phyloP scores from a whole-genome alignment of 2,329 filamentous ascomycete genomes.

The Colletotrichum musicola region DNA sequence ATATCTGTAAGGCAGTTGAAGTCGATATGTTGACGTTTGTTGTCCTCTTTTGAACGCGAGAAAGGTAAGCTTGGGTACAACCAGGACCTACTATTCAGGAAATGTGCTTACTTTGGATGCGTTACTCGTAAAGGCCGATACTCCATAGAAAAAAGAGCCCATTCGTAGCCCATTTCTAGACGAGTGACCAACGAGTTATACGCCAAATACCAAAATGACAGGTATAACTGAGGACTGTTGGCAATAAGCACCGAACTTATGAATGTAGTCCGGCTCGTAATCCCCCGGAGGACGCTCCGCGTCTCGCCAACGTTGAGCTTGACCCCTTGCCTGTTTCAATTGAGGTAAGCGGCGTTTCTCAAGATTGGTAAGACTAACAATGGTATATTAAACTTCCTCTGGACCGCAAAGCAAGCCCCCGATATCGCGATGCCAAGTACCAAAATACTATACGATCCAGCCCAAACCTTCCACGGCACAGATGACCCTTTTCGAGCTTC shows the following conservation, averaged over 20 bases:
- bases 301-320: not conserved
- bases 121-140: not conserved
- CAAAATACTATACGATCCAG: not conserved
- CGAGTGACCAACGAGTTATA: not conserved
- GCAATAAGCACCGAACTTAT: not conserved
- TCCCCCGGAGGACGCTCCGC: not conserved
- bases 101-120: not conserved
- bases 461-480: not conserved
- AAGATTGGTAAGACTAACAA: constrained; percentile 2
- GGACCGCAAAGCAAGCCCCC: not conserved
- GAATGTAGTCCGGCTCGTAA: not conserved
- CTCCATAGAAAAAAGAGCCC: not conserved
- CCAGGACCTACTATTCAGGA: not conserved
- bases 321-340: not conserved
- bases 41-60: not conserved
- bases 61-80: not conserved
- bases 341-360: not conserved
- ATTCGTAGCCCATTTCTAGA: not conserved
- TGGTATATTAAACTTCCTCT: not conserved
- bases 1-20: not conserved
- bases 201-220: constrained; percentile 7
- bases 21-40: not conserved
- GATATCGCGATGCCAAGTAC: not conserved
- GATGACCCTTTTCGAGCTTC: not conserved
- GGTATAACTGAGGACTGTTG: not conserved